Base-by-base conservation (phyloP, 192 early-diverging fungal species). In the Coemansia sp. region DNA sequence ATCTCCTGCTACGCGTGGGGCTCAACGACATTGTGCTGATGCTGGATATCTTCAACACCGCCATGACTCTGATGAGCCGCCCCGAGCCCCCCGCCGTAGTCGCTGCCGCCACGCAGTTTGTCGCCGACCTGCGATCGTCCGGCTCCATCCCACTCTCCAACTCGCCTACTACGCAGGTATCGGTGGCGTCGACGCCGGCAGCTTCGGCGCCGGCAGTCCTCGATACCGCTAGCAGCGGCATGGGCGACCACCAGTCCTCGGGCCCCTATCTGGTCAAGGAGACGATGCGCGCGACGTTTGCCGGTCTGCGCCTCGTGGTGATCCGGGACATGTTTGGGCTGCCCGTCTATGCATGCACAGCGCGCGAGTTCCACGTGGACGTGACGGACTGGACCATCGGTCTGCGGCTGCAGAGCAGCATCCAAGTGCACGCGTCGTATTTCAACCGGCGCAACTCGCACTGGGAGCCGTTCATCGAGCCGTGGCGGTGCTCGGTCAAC, bases 391-490 rank as follows among this genome's bases (percentile, higher is more conserved):
- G 97, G 97, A 91, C 89, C 6, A 81, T 86, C 11, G 61, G 68
- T 45, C 71, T 94, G 70, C 77, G 75, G 20, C 83, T 93, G 14
- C 87, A 91, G 64, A 86, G 86, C 4, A 84, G 86, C 6, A 72
- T 97, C 4, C 73, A 84, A 35, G 69, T 95, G 42, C 87, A 90
- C 58, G 85, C 89, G 37, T 97, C 97, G 72, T 96, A 93, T 76
- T 99, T 96, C 63, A 98, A 99, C 82, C 83, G 96, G 36, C 93
- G 93, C 66, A 96, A 94, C 76, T 97, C 96, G 26, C 96, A 98
- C 72, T 99, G 97, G 97, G 97, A 99, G 72, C 95, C 97, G 3
- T 69, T 98, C 39, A 62, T 97, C 16, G 97, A 99, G 75, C 94
- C 91, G 7, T 96, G 93, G 91, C 79, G 91, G 41, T 90, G 92